Conservation (phyloP, 306 rosid species). For the Glycine soja region DNA sequence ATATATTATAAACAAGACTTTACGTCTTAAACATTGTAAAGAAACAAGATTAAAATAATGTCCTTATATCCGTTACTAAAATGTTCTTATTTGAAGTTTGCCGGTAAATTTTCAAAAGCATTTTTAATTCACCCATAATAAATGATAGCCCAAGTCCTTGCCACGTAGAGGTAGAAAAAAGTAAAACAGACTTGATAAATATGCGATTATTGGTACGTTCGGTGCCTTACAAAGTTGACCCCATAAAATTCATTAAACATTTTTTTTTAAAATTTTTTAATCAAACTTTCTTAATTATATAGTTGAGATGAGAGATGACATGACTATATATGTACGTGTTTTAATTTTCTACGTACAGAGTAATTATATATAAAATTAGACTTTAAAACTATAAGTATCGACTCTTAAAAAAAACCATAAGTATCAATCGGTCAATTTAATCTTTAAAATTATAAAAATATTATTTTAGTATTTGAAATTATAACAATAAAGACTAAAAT, state of each 20-base stretch:
- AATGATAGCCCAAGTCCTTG: not conserved
- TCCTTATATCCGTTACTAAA: not conserved
- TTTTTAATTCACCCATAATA: not conserved
- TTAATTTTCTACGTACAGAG: too few relatives aligned
- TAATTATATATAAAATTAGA: not conserved
- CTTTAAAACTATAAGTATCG: not conserved
- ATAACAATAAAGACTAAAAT: not conserved
- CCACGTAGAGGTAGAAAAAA: not conserved
- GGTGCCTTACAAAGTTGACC: conserved; percentile 39
- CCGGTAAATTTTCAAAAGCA: conserved; percentile 3
- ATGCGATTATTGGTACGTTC: conserved; percentile 5
- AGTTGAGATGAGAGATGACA: too few relatives aligned
- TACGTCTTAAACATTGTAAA: conserved; percentile 42
- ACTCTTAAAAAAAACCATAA: too few relatives aligned
- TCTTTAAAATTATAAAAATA: not conserved
- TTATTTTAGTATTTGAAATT: not conserved
- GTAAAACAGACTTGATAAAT: not conserved
- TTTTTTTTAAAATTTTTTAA: too few relatives aligned
- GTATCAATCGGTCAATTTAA: not conserved
- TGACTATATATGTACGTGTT: too few relatives aligned
- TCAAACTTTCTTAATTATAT: too few relatives aligned
- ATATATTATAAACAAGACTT: conserved; percentile 28
- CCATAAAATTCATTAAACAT: not conserved
- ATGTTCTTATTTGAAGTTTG: not conserved
- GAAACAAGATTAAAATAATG: conserved; percentile 6